phyloP scores from a whole-genome alignment of 108 stramenopile genomes.

The Cyclotella kingstonii region DNA sequence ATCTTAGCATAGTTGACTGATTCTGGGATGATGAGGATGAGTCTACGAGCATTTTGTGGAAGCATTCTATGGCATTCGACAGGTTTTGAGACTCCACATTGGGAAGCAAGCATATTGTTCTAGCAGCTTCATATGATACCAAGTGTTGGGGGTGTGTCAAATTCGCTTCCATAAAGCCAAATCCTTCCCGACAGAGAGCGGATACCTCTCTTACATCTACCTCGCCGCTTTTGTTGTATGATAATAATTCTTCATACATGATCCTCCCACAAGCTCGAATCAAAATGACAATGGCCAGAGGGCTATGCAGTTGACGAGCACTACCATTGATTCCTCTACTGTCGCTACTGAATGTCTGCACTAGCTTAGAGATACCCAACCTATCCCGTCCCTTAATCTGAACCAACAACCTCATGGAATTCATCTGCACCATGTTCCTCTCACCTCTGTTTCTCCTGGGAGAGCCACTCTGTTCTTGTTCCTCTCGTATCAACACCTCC shows the following conservation, averaged over 20 bases:
- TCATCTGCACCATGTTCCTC: constrained; percentile 78
- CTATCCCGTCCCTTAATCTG: constrained; percentile 68
- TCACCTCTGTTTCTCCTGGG: not conserved
- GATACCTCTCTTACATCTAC: constrained; percentile 9
- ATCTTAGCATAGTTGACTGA: constrained; percentile 52
- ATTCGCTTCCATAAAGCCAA: constrained; percentile 58
- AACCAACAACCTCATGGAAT: constrained; percentile 77
- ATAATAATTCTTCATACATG: constrained; percentile 21
- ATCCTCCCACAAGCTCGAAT: constrained; percentile 66
- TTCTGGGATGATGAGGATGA: too few relatives aligned
- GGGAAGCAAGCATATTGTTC: constrained; percentile 75
- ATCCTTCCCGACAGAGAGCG: constrained; percentile 49
- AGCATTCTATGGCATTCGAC: constrained; percentile 64
- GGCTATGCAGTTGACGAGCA: constrained; percentile 51
- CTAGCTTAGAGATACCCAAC: constrained; percentile 70
- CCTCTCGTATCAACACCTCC: constrained; percentile 59
- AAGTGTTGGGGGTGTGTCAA: constrained; percentile 59
- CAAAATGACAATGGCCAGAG: constrained; percentile 59
- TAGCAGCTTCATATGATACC: constrained; percentile 82
- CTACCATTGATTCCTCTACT: constrained; percentile 32
- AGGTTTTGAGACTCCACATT: constrained; percentile 63
- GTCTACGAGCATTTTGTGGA: constrained; percentile 62
- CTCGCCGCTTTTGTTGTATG: not conserved
- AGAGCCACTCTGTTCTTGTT: constrained; percentile 11
- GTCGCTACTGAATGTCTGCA: constrained; percentile 43